Base-by-base conservation (phyloP, 2,329 filamentous ascomycete genomes). In the Paracoccidioides brasiliensis region DNA sequence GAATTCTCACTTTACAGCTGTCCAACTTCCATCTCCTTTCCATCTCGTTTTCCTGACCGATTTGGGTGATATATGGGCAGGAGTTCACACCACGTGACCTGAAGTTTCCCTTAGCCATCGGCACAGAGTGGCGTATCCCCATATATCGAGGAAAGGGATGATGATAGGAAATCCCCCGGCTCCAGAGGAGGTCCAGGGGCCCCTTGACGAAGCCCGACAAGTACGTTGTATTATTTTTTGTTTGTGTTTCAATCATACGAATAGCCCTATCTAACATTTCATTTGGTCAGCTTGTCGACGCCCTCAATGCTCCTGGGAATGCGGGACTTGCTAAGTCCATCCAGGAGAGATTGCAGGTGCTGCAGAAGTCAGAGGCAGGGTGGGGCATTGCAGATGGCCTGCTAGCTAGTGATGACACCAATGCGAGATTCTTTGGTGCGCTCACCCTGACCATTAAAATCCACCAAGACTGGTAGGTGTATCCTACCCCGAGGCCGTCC, bases 391-490 rank as follows among this genome's bases (percentile, higher is more conserved):
- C 89, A 22, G 84, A 91, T 65, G 81, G 82, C 53, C 76, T 97
- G 12, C 75, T 96, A 9, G 75, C 75, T 52, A 82, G 81, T 58
- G 74, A 80, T 28, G 83, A 88, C 61, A 80, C 86, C 58, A 85
- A 90, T 64, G 82, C 93, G 62, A 85, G 86, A 60, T 97, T 97
- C 72, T 95, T 95, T 67, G 93, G 89, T 12, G 91, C 90, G 35
- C 78, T 96, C 57, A 97, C 91, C 0, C 85, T 96, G 61, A 94
- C 89, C 52, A 83, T 97, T 63, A 98, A 97, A 72, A 81, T 97
- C 57, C 96, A 97, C 67, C 85, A 84, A n/a, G 88, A 93, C 66
- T 88, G 84, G 85, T 86, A 73, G 60, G 76, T 42, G 5, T 55
- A 37, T 14, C 10, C 3, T 30, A 33, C 35, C 35, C 35, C 35